Conservation (phyloP, 163 green algal species). For the Chlamydomonas reinhardtii region DNA sequence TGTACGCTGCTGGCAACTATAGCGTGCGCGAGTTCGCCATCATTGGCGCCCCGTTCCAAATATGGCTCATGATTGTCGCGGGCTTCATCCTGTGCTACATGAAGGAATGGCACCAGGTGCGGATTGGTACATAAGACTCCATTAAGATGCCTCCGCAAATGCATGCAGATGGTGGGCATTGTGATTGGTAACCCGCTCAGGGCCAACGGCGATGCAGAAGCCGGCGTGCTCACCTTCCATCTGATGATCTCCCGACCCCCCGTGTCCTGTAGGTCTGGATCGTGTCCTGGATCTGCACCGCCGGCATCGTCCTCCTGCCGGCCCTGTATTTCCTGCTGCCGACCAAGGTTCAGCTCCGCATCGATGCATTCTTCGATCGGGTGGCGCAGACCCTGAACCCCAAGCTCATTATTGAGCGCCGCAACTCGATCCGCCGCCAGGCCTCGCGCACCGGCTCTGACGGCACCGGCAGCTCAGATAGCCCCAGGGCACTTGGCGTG, state of each 20-base stretch:
- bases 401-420: no score
- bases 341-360: neutral
- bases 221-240: no score
- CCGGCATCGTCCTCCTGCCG: neutral
- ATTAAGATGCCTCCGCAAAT: no score
- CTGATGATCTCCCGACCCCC: no score
- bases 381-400: neutral
- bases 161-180: no score
- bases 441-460: no score
- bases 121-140: no score
- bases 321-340: neutral
- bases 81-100: conserved; percentile 52
- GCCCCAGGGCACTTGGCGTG: no score
- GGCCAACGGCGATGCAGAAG: no score
- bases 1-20: conserved; percentile 65
- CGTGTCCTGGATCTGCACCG: neutral
- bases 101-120: conserved; percentile 2
- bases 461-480: no score
- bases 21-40: conserved; percentile 78
- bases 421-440: no score
- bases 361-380: neutral
- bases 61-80: conserved; percentile 63
- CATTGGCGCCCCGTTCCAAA: conserved; percentile 72
- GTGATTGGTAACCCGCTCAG: no score
- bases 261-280: conserved; percentile 13